These are phyloP conservation scores for Debaryomycetaceae sp. DNA, from an alignment of 1,139 yeast species.

Conservation along the genomic window DNA sequence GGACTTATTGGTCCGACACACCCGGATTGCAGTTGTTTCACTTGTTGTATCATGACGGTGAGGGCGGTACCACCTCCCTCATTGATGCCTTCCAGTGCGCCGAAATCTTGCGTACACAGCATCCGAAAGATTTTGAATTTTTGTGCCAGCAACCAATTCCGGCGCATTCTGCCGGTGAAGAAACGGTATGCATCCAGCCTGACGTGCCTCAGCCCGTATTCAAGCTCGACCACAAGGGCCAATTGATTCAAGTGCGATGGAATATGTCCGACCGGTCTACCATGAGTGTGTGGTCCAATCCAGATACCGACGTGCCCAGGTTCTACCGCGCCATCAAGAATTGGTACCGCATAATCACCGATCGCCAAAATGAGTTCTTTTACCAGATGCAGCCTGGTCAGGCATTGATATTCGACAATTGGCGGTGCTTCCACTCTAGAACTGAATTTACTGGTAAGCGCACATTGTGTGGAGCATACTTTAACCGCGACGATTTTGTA, in stretches of 20 bases:
- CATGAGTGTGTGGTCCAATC: slow-evolving; percentile 54
- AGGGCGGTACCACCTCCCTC: slow-evolving; percentile 70
- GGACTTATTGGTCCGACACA: slow-evolving; percentile 75
- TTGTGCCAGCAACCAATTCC: slow-evolving; percentile 53
- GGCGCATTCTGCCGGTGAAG: slow-evolving; percentile 80
- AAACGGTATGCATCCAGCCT: slow-evolving; percentile 61
- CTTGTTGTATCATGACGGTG: slow-evolving; percentile 59
- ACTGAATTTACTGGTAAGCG: slow-evolving; percentile 67
- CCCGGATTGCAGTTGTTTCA: slow-evolving; percentile 76
- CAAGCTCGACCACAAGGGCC: slow-evolving; percentile 50
- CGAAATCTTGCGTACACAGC: slow-evolving; percentile 35
- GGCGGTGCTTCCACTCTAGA: slow-evolving; percentile 74
- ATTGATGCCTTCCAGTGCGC: slow-evolving; percentile 72
- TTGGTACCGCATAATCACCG: slow-evolving; percentile 55
- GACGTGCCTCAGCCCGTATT: slow-evolving; percentile 59
- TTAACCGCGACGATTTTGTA: slow-evolving; percentile 66
- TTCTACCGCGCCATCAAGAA: slow-evolving; percentile 58
- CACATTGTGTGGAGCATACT: slow-evolving; percentile 74
- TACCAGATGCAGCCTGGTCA: slow-evolving; percentile 65
- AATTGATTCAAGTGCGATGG: slow-evolving; percentile 68
- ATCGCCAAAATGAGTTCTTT: slow-evolving; percentile 49
- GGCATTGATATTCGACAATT: slow-evolving; percentile 67
- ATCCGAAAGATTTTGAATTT: slow-evolving; percentile 55
- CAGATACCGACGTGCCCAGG: slow-evolving; percentile 45
- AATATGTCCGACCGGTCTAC: slow-evolving; percentile 71